Evolutionary conservation across 371 early-diverging fungal species (phyloP).

Genomic region (Synchytrium microbalum): DNA sequence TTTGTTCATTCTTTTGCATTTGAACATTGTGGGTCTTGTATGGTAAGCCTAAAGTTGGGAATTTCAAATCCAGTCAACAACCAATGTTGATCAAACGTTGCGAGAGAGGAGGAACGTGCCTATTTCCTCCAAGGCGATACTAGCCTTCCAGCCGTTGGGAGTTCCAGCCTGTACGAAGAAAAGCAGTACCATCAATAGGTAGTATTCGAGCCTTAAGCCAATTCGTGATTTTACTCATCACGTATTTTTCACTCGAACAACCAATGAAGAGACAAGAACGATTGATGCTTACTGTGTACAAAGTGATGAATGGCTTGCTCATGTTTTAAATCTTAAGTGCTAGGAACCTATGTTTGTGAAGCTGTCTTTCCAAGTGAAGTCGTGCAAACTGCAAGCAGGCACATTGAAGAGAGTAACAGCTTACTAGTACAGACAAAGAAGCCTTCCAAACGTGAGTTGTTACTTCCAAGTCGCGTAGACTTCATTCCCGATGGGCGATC

Average conservation of each 20-base stretch:
- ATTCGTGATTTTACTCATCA: neutral
- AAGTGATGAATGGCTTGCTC: neutral
- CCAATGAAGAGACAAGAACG: neutral
- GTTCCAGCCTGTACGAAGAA: conserved; percentile 11
- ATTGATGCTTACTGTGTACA: neutral
- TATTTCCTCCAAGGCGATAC: conserved; percentile 37
- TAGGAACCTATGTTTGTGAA: too few relatives aligned
- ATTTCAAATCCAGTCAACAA: conserved; percentile 19
- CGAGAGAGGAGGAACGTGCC: too few relatives aligned
- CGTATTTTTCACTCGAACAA: neutral
- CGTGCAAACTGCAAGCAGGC: too few relatives aligned
- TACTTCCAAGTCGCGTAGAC: too few relatives aligned
- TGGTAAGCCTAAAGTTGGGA: conserved; percentile 2
- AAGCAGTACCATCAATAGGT: neutral
- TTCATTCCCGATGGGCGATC: too few relatives aligned
- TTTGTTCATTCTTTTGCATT: conserved; percentile 38
- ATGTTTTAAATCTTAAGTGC: neutral
- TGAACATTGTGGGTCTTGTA: conserved; percentile 17
- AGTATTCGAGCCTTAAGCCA: too few relatives aligned
- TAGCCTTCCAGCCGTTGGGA: conserved; percentile 31
- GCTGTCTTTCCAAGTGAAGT: too few relatives aligned
- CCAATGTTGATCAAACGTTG: too few relatives aligned
- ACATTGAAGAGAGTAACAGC: too few relatives aligned
- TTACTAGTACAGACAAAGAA: too few relatives aligned
- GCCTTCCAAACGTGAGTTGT: too few relatives aligned